Evolutionary conservation across 1,139 yeast species (phyloP), one percentile per base, ranked within the genome.

Genomic region (Kodamaea fungicola): DNA sequence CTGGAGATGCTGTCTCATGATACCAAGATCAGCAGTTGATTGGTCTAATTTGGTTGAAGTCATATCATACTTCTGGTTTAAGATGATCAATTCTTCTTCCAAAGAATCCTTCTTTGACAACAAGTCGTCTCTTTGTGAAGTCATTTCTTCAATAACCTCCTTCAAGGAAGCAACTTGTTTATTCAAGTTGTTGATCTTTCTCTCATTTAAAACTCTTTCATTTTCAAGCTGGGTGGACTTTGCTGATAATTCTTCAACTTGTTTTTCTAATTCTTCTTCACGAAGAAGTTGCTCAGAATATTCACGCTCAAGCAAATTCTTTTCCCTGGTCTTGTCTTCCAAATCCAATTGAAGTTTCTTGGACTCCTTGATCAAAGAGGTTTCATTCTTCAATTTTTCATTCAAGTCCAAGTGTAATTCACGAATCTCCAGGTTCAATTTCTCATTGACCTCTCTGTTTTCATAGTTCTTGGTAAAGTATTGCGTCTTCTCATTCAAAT

Each of bases 341-440:
- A 79, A 61, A 43, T 83, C 84, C 46, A 80, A 72, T 33, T 76
- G 77, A 28, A 81, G 59, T 33, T 76, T 76, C 39, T 83, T 80
- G 46, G 81, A 70, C 38, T 79, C 83, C 49, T 81, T 83, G 40
- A 80, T 77, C 38, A 84, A 59, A 25, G 75, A 77, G 0, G 87
- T 77, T 59, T 84, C 92, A 30, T 67, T 71, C 47, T 79, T 78
- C 59, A 80, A 68, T 46, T 75, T 72, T 46, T 71, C 72, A 28
- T 70, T 67, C 30, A 87, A 59, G 35, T 83, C 87, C 25, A 70
- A 68, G 41, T 78, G 77, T 43, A 87, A 61, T 31, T 68, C 63
- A 37, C 76, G 70, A 41, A 87, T 71, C 50, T 86, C 89, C 24
- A 70, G 71, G 38, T 74, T 75, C 42, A 71, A 71, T 43, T 65